These are phyloP conservation scores for Torulaspora maleeae DNA, from an alignment of 805 yeast genomes.

Conservation along the genomic window DNA sequence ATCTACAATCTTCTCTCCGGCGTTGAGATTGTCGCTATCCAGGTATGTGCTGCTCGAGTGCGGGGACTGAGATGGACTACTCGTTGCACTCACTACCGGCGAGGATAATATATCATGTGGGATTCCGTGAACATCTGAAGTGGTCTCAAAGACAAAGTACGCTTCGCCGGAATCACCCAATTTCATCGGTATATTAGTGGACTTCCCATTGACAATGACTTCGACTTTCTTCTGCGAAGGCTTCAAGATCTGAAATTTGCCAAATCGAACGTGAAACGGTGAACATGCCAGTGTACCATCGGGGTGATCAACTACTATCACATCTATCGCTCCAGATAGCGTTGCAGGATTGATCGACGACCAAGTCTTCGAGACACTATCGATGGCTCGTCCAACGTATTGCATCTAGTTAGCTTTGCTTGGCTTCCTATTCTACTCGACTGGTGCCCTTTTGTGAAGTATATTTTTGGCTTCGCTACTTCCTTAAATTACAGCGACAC, in stretches of 20 bases:
- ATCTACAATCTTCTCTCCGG: slow-evolving; percentile 15
- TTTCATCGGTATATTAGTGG: slow-evolving; percentile 88
- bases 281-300: slow-evolving; percentile 77
- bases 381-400: slow-evolving; percentile 93
- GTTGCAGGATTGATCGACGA: slow-evolving; percentile 95
- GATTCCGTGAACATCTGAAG: slow-evolving; percentile 50
- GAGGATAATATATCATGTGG: slow-evolving; percentile 80
- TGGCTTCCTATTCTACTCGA: neutral
- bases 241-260: slow-evolving; percentile 84
- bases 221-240: slow-evolving; percentile 95
- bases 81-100: slow-evolving; percentile 67
- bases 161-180: slow-evolving; percentile 98
- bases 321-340: slow-evolving; percentile 93
- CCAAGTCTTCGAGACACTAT: slow-evolving; percentile 95
- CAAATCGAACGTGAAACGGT: slow-evolving; percentile 95
- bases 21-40: slow-evolving; percentile 30
- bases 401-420: slow-evolving; percentile 54
- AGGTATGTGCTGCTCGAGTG: slow-evolving; percentile 15
- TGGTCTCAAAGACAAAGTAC: slow-evolving; percentile 89
- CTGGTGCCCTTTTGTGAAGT: neutral
- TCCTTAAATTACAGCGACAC: neutral
- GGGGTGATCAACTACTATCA: slow-evolving; percentile 87
- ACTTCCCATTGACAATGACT: slow-evolving; percentile 75
- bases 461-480: slow-evolving; percentile 1
- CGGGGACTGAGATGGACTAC: slow-evolving; percentile 51